Evolutionary conservation across 768 basidiomycete species (phyloP), one percentile per base, ranked within the genome.

Genomic region (Trametes cubensis): DNA sequence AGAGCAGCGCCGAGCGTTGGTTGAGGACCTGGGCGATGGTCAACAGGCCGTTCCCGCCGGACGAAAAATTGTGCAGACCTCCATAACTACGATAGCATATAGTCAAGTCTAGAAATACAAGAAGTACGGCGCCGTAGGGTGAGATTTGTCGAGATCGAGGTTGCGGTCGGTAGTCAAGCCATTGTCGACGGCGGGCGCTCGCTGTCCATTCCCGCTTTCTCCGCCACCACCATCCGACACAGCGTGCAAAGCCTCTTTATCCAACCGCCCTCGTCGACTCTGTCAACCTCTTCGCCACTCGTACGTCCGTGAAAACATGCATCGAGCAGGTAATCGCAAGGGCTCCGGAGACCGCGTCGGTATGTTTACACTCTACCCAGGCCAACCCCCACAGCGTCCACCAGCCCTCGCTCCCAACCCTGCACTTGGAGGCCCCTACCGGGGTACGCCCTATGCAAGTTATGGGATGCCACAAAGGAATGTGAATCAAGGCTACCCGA

Each of bases 371-470:
- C 60, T 63, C 60, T 60, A 62, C 63, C 62, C 73, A 91, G 88
- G 89, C 70, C 90, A 90, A 83, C 88, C 89, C 55, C 89, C 88
- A 70, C 90, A 91, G 75, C 81, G 90, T 73, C 89, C 90, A 53
- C 89, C 90, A 66, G 89, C 82, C 74, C 83, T 91, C 61, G 81
- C 83, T 11, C 84, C 87, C 30, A 86, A 85, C 62, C 82, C 88
- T 62, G 77, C 77, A 41, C 80, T 89, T 61, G 78, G 83, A 13
- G 83, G 77, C 42, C 88, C 87, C 69, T 91, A 85, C 74, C 85
- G 89, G 70, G 76, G 74, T 6, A 15, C 17, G 41, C 80, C 77
- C 28, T 80, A 74, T 68, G 75, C 80, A n/a, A 72, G 77, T 23
- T 89, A 85, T 71, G 83, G 80, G 21, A 77, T 88, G 71, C 85